Percentiles rank a stretch among this genome's conserved stretches.
These are phyloP conservation scores for Hyaloscypha bicolor DNA, from an alignment of 495 filamentous ascomycete genomes.

Conservation along the genomic window DNA sequence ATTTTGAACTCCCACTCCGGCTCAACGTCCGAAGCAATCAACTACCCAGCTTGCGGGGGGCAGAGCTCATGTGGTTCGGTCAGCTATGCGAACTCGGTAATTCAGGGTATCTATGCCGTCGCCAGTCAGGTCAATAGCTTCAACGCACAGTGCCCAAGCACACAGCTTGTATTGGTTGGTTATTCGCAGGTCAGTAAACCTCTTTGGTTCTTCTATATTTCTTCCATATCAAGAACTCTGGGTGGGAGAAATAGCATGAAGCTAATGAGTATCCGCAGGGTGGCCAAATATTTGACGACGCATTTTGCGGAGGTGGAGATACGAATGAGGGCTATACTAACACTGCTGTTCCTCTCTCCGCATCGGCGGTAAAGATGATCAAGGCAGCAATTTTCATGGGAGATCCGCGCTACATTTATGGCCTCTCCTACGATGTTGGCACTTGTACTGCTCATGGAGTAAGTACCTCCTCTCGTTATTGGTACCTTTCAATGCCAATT, in stretches of 20 bases:
- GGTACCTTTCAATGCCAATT: background rate
- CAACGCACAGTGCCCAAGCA: constrained; percentile 56
- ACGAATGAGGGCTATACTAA: constrained; percentile 51
- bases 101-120: constrained; percentile 54
- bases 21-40: constrained; percentile 56
- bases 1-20: constrained; percentile 50
- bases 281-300: constrained; percentile 65
- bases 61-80: constrained; percentile 50
- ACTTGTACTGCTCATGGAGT: constrained; percentile 61
- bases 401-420: constrained; percentile 55
- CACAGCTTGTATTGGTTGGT: constrained; percentile 60
- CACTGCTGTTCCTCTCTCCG: constrained; percentile 49
- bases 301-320: constrained; percentile 62
- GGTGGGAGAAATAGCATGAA: background rate
- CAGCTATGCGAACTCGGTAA: constrained; percentile 56
- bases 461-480: constrained; percentile 35
- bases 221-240: background rate
- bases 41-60: constrained; percentile 64
- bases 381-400: constrained; percentile 68
- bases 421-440: constrained; percentile 63
- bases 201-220: background rate
- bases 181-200: constrained; percentile 55
- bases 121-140: constrained; percentile 57
- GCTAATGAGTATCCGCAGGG: constrained; percentile 40
- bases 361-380: constrained; percentile 50